Evolutionary conservation across 2,329 filamentous ascomycete species (phyloP), one percentile per base, ranked within the genome.

Genomic region (Fusarium zealandicum): DNA sequence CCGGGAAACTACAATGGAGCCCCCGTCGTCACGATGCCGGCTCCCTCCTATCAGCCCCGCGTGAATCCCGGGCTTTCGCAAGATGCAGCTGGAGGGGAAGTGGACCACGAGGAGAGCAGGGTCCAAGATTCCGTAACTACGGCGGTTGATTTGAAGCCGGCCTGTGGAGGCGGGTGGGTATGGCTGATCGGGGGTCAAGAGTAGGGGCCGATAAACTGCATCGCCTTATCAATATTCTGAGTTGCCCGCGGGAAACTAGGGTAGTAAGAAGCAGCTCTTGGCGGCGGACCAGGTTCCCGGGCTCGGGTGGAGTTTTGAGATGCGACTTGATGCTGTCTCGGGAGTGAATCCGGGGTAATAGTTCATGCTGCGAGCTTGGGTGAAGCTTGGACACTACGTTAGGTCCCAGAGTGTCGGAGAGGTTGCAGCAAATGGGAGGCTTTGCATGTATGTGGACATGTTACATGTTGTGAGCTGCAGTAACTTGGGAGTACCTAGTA

Each of bases 61-160:
- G 55, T 39, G 31, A 31, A 49, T 46, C 27, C 46, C 33, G n/a
- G 37, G 12, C 6, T 13, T 51, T 61, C 50, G 48, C 45, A 60
- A 14, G 41, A 47, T 43, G 25, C 17, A 31, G 37, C 42, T 51
- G 11, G 54, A 50, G 37, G 54, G 63, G 51, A 57, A 51, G 48
- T 36, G 55, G 51, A 20, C 30, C n/a, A n/a, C 11, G 27, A 27
- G 32, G 40, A 20, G 30, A 18, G n/a, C 36, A 46, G 32, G 51
- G 45, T 25, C 32, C 12, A 31, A 11, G 16, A 35, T 45, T 39
- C 22, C 31, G 20, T n/a, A n/a, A 33, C 33, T 47, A 64, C 61
- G 64, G 64, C 14, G n/a, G 20, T 63, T 63, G 57, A 51, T 66
- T 45, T 66, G 40, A 42, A 47, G 32, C 50, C 64, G 54, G 4